phyloP scores from a whole-genome alignment of 805 yeast genomes.

The Kluyveromyces lactis region DNA sequence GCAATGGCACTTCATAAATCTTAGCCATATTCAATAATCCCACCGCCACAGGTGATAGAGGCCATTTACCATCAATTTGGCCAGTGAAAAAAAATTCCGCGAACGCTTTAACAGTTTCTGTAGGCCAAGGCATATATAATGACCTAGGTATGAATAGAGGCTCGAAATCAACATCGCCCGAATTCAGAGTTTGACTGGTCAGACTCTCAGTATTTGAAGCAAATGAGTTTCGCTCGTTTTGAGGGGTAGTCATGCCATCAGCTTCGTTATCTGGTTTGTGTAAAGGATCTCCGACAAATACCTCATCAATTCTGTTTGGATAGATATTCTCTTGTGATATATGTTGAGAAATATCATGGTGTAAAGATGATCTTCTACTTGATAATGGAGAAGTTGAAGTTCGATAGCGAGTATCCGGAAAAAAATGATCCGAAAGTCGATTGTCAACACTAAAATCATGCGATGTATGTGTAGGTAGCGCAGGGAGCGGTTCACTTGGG shows the following conservation, averaged over 20 bases:
- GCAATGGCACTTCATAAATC: conserved; percentile 57
- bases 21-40: conserved; percentile 57
- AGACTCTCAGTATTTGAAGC: conserved; percentile 10
- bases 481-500: conserved; percentile 46
- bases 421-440: conserved; percentile 1
- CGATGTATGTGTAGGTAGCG: conserved; percentile 7
- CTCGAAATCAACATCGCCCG: conserved; percentile 32
- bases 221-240: conserved; percentile 9
- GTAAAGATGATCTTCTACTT: conserved; percentile 21
- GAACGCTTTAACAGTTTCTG: conserved; percentile 53
- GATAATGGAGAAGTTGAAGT: conserved; percentile 14
- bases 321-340: conserved; percentile 1
- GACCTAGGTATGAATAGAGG: conserved; percentile 61
- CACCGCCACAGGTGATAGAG: conserved; percentile 57
- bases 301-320: conserved; percentile 2
- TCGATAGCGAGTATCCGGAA: neutral
- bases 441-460: neutral
- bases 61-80: conserved; percentile 69
- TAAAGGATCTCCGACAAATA: conserved; percentile 1
- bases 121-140: conserved; percentile 59
- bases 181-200: conserved; percentile 10
- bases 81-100: conserved; percentile 73
- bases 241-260: neutral
- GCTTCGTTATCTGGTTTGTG: neutral
- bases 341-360: conserved; percentile 6